phyloP scores from a whole-genome alignment of 176 grass and related monocot species.

The Bonia amplexicaulis region DNA sequence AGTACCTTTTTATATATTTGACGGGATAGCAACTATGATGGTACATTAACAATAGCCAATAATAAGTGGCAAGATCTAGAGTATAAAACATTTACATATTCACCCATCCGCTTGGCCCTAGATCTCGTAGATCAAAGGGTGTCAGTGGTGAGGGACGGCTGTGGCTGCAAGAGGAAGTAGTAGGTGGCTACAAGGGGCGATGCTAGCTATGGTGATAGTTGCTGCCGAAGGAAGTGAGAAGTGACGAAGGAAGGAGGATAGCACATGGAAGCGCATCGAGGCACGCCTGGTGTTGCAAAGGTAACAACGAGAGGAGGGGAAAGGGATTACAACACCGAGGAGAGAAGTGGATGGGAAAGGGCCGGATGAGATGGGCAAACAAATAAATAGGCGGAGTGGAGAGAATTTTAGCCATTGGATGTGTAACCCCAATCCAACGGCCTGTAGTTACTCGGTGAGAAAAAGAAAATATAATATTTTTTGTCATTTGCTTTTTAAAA shows the following conservation, averaged over 20 bases:
- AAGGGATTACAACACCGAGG: accelerated
- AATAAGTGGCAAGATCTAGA: background rate
- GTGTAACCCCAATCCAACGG: background rate
- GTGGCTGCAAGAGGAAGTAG: background rate
- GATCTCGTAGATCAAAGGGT: background rate
- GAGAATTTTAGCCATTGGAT: background rate
- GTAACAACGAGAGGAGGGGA: background rate
- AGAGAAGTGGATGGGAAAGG: background rate
- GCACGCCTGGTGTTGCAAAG: accelerated
- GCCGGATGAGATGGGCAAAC: accelerated
- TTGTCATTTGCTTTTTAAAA: background rate
- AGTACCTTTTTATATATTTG: background rate
- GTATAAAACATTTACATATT: background rate
- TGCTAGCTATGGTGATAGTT: background rate
- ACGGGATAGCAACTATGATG: background rate
- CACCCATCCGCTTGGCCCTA: background rate
- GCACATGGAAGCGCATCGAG: too few relatives aligned
- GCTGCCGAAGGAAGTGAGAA: background rate
- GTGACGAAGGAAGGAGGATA: background rate
- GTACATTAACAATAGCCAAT: background rate
- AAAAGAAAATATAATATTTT: background rate
- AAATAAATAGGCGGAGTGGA: background rate
- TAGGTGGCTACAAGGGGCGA: background rate
- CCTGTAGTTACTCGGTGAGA: background rate
- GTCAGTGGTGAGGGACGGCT: background rate